A percentile compares a stretch with the other conserved stretches of the same genome.
These are phyloP conservation scores for Emmonsiellopsis sp. DNA, from an alignment of 2,329 filamentous ascomycete species.

Conservation along the genomic window DNA sequence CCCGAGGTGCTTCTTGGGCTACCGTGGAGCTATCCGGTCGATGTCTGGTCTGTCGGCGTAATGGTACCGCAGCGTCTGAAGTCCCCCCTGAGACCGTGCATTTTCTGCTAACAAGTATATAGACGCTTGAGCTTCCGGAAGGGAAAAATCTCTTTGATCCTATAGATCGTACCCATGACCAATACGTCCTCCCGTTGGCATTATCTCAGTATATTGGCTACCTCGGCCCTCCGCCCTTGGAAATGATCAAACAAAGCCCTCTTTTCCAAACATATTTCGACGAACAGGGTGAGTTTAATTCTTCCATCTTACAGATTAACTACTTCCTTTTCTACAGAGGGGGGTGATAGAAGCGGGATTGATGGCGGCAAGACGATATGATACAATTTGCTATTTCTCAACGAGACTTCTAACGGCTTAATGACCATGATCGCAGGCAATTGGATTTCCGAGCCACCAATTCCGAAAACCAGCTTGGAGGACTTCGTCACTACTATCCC, in stretches of 20 bases:
- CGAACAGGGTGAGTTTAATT: slow-evolving; percentile 5
- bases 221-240: slow-evolving; percentile 17
- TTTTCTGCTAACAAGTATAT: neutral
- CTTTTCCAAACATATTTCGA: slow-evolving; percentile 16
- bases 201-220: slow-evolving; percentile 22
- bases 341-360: neutral
- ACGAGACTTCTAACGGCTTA: too few relatives aligned
- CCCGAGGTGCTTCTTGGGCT: slow-evolving; percentile 17
- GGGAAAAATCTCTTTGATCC: slow-evolving; percentile 21
- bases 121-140: slow-evolving; percentile 22
- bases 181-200: slow-evolving; percentile 20
- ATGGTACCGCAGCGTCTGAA: slow-evolving; percentile 13
- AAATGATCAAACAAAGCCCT: slow-evolving; percentile 16
- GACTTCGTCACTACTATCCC: slow-evolving; percentile 15
- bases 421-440: slow-evolving; percentile 10
- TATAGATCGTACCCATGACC: slow-evolving; percentile 14
- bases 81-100: too few relatives aligned
- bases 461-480: slow-evolving; percentile 11
- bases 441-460: slow-evolving; percentile 14
- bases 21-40: slow-evolving; percentile 16
- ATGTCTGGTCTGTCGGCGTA: slow-evolving; percentile 20
- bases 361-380: too few relatives aligned
- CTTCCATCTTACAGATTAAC: neutral
- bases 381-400: too few relatives aligned
- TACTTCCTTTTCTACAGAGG: neutral